Evolutionary conservation across 257 asterid species (phyloP), one percentile per base, ranked within the genome.

Genomic region (Gardenia jasminoides): DNA sequence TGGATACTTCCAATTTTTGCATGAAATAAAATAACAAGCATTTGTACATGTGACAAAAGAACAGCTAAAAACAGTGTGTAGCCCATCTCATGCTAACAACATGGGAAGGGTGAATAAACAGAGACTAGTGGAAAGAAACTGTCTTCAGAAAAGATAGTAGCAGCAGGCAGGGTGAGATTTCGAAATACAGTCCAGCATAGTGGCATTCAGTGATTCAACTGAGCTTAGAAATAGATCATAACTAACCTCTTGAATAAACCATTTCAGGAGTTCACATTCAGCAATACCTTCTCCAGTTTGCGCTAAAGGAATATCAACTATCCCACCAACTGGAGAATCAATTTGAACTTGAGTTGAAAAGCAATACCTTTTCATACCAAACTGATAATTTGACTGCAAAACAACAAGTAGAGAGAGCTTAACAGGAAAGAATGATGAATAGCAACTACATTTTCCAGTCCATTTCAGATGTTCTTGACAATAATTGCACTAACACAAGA

Each of bases 261-360:
- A 95, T 82, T 91, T 85, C 70, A 95, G 94, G 80, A 95, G 98
- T 84, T 95, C 99, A 80, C 99, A 95, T 84, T 95, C 99, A 16
- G 99, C 99, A 78, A 95, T 95, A 52, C 99, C 99, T 92, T 95
- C 99, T 48, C 99, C 99, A 0, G 99, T 95, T 91, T 95, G 99
- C 0, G 99, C 99, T 88, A 95, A 86, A 56, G 97, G 97, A 56
- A 95, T 91, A 59, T 92, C 98, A 77, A 95, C 85, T 59, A 89
- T 76, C 36, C 94, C 94, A 15, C 78, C 87, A 47, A 44, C 81
- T 28, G 88, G 87, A 85, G 72, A 83, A 88, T 89, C 91, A 70
- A 83, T 71, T 22, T 69, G 24, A 41, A 87, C 84, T 89, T 90
- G 91, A 78, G 90, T 89, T n/a, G 96, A 80, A 75, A 90, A 88